Evolutionary conservation across 208 protist genomes (phyloP).

Genomic region (Crithidia thermophila): DNA sequence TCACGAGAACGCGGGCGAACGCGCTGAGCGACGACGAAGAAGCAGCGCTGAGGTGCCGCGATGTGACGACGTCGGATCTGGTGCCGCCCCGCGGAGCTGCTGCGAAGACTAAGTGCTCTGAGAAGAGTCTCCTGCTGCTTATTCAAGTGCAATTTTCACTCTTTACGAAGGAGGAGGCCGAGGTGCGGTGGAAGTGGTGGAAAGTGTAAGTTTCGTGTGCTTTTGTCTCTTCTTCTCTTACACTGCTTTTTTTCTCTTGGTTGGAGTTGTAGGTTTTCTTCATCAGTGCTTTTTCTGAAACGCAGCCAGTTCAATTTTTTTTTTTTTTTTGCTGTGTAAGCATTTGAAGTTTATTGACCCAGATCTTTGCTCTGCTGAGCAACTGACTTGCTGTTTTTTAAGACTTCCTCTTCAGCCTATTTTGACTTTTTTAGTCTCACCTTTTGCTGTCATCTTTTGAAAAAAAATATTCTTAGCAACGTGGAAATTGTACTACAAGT

Average conservation of each 20-base stretch:
- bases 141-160: slow-evolving; percentile 60
- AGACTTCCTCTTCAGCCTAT: no score
- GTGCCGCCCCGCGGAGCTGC: neutral
- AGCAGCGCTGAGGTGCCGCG: neutral
- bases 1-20: neutral
- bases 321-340: no score
- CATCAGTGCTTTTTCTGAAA: no score
- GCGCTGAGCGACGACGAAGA: neutral
- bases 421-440: no score
- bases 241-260: neutral
- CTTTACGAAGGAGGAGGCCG: slow-evolving; percentile 46
- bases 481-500: no score
- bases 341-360: no score
- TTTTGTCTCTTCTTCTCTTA: neutral
- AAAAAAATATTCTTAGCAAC: no score
- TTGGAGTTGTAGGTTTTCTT: no score
- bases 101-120: neutral
- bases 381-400: no score
- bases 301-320: no score
- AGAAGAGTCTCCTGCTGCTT: slow-evolving; percentile 49
- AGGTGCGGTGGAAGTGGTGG: slow-evolving; percentile 64
- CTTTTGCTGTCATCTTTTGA: no score
- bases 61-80: neutral
- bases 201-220: slow-evolving; percentile 25
- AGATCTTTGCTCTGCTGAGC: no score